Conservation (phyloP, 371 early-diverging fungal genomes). For the Haplosporangium sp. region DNA sequence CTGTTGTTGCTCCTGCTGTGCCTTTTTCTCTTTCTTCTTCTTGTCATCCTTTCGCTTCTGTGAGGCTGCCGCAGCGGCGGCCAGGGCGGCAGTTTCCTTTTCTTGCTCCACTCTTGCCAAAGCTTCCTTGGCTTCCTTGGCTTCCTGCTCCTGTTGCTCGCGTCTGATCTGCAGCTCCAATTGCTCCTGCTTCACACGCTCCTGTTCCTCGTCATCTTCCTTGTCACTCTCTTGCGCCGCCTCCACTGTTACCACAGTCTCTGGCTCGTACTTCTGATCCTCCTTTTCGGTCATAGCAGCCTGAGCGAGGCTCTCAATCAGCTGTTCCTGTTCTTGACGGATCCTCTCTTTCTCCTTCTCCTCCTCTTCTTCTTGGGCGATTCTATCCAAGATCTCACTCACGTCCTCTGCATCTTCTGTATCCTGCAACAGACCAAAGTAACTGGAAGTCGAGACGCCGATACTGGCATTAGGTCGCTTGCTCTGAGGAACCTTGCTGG, state of each 20-base stretch:
- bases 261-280: constrained; percentile 12
- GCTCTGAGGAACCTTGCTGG: constrained; percentile 20
- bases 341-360: constrained; percentile 12
- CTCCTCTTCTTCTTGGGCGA: constrained; percentile 34
- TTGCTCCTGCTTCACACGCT: constrained; percentile 14
- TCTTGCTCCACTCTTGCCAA: constrained; percentile 12
- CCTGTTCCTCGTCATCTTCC: constrained; percentile 3
- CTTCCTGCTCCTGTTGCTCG: constrained; percentile 16
- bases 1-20: constrained; percentile 14
- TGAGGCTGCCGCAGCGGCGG: constrained; percentile 10
- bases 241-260: neutral
- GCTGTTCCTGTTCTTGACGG: constrained; percentile 30
- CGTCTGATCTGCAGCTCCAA: constrained; percentile 15
- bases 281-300: neutral
- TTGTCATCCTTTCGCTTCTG: constrained; percentile 37
- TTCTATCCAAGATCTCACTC: constrained; percentile 32
- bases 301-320: neutral
- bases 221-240: constrained; percentile 13
- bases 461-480: constrained; percentile 30
- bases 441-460: constrained; percentile 53
- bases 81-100: constrained; percentile 16
- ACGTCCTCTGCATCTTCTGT: constrained; percentile 48
- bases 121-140: constrained; percentile 5
- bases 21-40: constrained; percentile 30
- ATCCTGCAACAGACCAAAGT: constrained; percentile 49